Conservation (phyloP, 2,329 filamentous ascomycete species). For the Penicillium concentricum region DNA sequence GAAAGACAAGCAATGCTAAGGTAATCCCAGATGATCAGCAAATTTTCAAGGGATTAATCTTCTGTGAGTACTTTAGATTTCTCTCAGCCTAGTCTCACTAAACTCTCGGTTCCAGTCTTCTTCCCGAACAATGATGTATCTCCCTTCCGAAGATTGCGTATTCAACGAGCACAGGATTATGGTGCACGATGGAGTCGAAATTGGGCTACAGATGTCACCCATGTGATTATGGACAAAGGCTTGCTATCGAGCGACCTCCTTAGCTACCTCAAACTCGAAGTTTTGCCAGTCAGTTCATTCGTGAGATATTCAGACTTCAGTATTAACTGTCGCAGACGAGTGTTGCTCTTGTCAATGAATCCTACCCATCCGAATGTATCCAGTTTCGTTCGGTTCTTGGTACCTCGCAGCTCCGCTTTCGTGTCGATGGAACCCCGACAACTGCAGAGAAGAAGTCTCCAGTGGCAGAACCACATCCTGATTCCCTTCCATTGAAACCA, state of each 20-base stretch:
- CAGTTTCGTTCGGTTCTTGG: constrained; percentile 59
- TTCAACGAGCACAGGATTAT: constrained; percentile 70
- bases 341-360: constrained; percentile 62
- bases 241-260: constrained; percentile 65
- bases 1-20: constrained; percentile 40
- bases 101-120: constrained; percentile 53
- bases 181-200: constrained; percentile 70
- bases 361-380: constrained; percentile 69
- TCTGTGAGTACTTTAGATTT: constrained; percentile 48
- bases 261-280: constrained; percentile 51
- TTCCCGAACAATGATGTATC: constrained; percentile 77
- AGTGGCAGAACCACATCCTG: constrained; percentile 4
- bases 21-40: constrained; percentile 53
- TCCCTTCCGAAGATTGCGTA: constrained; percentile 65
- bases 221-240: constrained; percentile 74
- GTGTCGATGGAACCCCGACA: constrained; percentile 30
- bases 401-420: constrained; percentile 54
- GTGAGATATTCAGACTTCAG: background rate
- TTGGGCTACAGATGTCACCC: constrained; percentile 62
- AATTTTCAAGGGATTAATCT: constrained; percentile 61
- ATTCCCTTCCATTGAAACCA: constrained; percentile 33
- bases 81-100: background rate
- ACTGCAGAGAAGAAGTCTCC: constrained; percentile 10
- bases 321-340: constrained; percentile 27
- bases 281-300: constrained; percentile 48